These are phyloP conservation scores for Lasiodiplodia theobromae DNA, from an alignment of 2,329 filamentous ascomycete species.

Conservation along the genomic window DNA sequence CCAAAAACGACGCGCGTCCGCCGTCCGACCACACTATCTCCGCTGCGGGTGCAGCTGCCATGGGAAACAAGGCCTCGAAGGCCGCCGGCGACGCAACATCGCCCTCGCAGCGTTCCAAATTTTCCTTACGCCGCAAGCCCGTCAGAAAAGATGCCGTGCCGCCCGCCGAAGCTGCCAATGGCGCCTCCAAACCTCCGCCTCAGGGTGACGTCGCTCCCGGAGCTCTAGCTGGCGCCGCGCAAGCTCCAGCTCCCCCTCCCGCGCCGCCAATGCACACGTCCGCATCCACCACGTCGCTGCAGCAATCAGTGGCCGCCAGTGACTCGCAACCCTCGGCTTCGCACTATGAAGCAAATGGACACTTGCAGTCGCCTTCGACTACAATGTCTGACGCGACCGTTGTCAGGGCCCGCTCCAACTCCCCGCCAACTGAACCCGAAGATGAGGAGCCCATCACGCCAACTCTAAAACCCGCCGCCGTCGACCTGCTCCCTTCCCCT, in stretches of 20 bases:
- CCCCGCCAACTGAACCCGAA: conserved; percentile 26
- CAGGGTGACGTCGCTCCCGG: conserved; percentile 8
- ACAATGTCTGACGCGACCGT: conserved; percentile 21
- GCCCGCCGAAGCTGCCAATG: neutral
- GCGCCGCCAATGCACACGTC: conserved; percentile 7
- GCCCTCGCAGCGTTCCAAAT: conserved; percentile 7
- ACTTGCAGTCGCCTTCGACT: conserved; percentile 1
- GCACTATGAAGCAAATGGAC: conserved; percentile 1
- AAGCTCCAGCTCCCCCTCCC: conserved; percentile 12
- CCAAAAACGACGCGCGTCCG: conserved; percentile 35
- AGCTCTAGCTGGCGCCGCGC: conserved; percentile 15
- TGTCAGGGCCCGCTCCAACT: conserved; percentile 20
- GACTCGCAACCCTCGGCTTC: conserved; percentile 12
- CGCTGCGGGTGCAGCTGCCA: conserved; percentile 24
- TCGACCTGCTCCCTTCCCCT: conserved; percentile 30
- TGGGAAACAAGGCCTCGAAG: conserved; percentile 39
- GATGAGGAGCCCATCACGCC: conserved; percentile 30
- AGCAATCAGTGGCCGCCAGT: neutral
- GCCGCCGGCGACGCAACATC: conserved; percentile 18
- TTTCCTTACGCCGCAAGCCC: conserved; percentile 29
- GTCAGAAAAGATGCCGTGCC: conserved; percentile 17
- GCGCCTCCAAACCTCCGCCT: neutral
- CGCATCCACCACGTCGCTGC: conserved; percentile 10
- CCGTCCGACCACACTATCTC: neutral
- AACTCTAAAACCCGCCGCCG: conserved; percentile 24